Evolutionary conservation across 768 basidiomycete species (phyloP).

Genomic region (Trametes cinnabarina): DNA sequence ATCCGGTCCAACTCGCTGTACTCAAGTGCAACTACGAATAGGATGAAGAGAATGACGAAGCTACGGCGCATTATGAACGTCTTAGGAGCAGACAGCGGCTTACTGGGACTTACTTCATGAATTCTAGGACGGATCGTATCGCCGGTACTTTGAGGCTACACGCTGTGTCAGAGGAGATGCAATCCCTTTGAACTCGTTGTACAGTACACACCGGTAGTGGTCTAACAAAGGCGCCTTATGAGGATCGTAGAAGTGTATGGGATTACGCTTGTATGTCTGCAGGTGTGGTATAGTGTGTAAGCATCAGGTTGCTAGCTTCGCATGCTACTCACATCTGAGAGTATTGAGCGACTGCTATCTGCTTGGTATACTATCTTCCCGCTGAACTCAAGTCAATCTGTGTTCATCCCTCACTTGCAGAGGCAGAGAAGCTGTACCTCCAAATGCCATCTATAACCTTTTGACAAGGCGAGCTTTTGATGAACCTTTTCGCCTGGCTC

Average conservation of each 20-base stretch:
- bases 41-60: constrained; percentile 76
- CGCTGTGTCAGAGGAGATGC: constrained; percentile 6
- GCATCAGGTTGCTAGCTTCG: background rate
- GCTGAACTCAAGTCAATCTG: constrained; percentile 35
- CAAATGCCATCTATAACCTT: constrained; percentile 85
- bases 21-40: constrained; percentile 82
- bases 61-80: constrained; percentile 34
- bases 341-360: constrained; percentile 81
- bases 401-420: background rate
- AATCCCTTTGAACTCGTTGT: no score
- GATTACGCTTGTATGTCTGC: constrained; percentile 90
- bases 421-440: constrained; percentile 47
- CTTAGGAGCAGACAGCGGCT: background rate
- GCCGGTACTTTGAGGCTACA: constrained; percentile 87
- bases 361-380: constrained; percentile 92
- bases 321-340: constrained; percentile 68
- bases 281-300: background rate
- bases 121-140: constrained; percentile 87
- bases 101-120: constrained; percentile 74
- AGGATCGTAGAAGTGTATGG: constrained; percentile 92
- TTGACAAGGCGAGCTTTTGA: constrained; percentile 85
- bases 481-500: constrained; percentile 82
- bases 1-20: constrained; percentile 57
- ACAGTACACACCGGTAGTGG: constrained; percentile 73
- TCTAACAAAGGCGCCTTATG: constrained; percentile 92